Percentiles rank a stretch among this genome's conserved stretches.
These are phyloP conservation scores for Aspergillus pseudoviridinutans DNA, from an alignment of 2,329 filamentous ascomycete species.

Conservation along the genomic window DNA sequence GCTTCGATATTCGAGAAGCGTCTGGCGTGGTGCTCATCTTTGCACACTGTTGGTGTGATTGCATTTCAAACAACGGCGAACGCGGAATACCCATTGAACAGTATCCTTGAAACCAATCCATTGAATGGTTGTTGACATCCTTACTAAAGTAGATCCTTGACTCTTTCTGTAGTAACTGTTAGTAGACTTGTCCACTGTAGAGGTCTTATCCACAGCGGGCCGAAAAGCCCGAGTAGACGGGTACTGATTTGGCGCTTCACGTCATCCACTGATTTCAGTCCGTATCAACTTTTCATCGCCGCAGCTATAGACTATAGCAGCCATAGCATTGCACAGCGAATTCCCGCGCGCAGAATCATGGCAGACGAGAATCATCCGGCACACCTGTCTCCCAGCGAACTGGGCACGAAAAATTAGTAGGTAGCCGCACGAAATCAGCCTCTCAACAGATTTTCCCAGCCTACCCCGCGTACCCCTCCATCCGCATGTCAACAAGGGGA, in stretches of 20 bases:
- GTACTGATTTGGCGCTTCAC: neutral
- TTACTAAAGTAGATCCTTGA: neutral
- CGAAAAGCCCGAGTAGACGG: neutral
- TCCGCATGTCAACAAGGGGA: neutral
- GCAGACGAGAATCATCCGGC: conserved; percentile 45
- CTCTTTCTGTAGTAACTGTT: neutral
- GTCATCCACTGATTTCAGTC: neutral
- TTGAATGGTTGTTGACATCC: neutral
- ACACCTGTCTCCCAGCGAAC: conserved; percentile 69
- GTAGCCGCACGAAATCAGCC: conserved; percentile 27
- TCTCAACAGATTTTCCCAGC: neutral
- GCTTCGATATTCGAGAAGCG: neutral
- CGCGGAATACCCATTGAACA: neutral
- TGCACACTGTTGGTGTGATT: neutral
- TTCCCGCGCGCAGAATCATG: conserved; percentile 10
- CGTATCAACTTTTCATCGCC: neutral
- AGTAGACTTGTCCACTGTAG: neutral
- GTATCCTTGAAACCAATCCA: neutral
- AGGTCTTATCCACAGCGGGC: neutral
- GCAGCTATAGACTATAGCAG: neutral
- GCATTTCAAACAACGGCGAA: neutral
- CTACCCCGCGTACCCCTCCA: conserved; percentile 8
- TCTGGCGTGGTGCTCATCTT: neutral
- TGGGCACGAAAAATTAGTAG: conserved; percentile 91
- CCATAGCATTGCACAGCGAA: neutral